Percentiles rank a stretch among this genome's conserved stretches.
Conservation (phyloP, 139 green algal genomes). For the Coelastrella sp. region DNA sequence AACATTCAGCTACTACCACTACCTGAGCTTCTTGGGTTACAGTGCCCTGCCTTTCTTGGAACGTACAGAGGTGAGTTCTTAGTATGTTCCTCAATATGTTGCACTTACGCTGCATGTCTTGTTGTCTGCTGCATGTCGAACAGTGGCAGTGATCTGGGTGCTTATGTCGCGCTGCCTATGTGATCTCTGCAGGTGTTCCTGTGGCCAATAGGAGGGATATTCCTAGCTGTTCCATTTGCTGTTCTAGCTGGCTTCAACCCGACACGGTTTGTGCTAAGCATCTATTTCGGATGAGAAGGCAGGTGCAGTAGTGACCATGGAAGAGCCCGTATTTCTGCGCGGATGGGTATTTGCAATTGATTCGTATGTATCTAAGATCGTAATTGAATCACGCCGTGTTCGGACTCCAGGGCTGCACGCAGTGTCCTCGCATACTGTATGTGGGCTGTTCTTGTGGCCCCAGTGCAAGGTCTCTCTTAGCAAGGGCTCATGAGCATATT, state of each 20-base stretch:
- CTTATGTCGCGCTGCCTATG: no score
- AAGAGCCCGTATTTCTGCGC: background rate
- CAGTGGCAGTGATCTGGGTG: no score
- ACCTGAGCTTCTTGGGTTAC: conserved; percentile 97
- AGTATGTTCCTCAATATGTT: background rate
- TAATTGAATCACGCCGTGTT: background rate
- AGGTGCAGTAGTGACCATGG: background rate
- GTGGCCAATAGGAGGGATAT: conserved; percentile 85
- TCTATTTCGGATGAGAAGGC: conserved; percentile 72
- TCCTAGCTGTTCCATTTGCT: conserved; percentile 76
- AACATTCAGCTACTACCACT: conserved; percentile 89
- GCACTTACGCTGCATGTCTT: background rate
- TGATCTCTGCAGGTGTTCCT: conserved; percentile 79
- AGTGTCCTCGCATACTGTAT: no score
- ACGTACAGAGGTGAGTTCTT: conserved; percentile 76
- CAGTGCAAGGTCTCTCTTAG: no score
- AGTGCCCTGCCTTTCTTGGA: conserved; percentile 90
- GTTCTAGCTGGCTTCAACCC: conserved; percentile 86
- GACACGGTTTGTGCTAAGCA: conserved; percentile 73
- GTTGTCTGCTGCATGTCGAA: background rate
- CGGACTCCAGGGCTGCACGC: no score
- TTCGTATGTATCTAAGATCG: background rate
- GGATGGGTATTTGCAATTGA: background rate
- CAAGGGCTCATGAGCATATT: no score
- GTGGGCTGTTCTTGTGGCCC: no score